phyloP scores from a whole-genome alignment of 306 rosid genomes.

The Vachellia pachyceras region DNA sequence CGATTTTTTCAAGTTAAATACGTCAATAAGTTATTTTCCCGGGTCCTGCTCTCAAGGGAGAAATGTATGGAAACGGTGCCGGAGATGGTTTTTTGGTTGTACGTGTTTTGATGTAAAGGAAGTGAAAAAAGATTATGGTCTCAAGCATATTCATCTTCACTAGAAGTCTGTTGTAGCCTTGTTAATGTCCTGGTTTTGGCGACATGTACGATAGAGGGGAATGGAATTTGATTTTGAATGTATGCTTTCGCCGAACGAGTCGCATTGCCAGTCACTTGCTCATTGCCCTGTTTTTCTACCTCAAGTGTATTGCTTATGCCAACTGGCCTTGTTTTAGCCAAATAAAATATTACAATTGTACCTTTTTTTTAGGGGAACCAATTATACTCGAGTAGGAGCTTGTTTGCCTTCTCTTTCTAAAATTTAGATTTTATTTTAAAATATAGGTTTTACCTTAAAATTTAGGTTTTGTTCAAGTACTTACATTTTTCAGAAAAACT shows the following conservation, averaged over 20 bases:
- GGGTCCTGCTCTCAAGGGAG: conserved; percentile 27
- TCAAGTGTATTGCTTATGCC: background rate
- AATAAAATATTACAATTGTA: too few species aligned
- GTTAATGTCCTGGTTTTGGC: conserved; percentile 6
- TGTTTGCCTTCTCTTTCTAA: too few species aligned
- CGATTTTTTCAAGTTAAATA: conserved; percentile 46
- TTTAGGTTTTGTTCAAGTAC: too few species aligned
- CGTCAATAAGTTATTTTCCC: conserved; percentile 34
- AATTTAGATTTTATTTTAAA: too few species aligned
- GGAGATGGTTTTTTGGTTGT: conserved; percentile 43
- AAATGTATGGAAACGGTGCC: conserved; percentile 1
- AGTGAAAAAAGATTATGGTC: background rate
- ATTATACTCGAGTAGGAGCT: too few species aligned
- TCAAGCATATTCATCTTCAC: background rate
- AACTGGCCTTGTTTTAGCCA: background rate
- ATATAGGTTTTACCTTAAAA: too few species aligned
- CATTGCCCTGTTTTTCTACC: background rate
- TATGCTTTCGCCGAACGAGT: background rate
- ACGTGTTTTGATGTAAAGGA: conserved; percentile 38
- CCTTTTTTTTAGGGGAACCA: background rate
- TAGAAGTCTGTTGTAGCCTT: conserved; percentile 19
- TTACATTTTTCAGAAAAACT: too few species aligned
- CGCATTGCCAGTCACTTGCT: background rate
- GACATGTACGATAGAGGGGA: conserved; percentile 27
- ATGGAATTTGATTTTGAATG: conserved; percentile 10